Percentiles rank a stretch among this genome's conserved stretches.
phyloP scores from a whole-genome alignment of 176 grass and related monocot genomes.

The Echinochloa phyllopogon region DNA sequence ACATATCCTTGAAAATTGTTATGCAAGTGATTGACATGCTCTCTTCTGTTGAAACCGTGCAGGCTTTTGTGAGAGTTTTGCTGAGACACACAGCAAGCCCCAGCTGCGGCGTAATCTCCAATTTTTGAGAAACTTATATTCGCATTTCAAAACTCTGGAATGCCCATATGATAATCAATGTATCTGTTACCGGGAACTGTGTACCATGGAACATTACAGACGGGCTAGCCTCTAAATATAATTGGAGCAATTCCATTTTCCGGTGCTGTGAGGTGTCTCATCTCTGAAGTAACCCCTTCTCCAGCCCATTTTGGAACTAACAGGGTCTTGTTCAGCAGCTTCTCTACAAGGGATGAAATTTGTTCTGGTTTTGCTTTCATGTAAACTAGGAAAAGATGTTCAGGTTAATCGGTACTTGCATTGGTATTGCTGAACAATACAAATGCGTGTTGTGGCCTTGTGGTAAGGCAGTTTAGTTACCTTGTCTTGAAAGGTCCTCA shows the following conservation, averaged over 20 bases:
- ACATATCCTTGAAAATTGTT: not conserved
- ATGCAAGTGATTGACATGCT: not conserved
- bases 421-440: not conserved
- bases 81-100: constrained; percentile 32
- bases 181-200: constrained; percentile 23
- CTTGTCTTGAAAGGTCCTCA: not conserved
- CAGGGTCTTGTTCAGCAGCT: not conserved
- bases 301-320: constrained; percentile 8
- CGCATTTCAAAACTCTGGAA: constrained; percentile 23
- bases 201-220: constrained; percentile 2
- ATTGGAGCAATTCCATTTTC: constrained; percentile 29
- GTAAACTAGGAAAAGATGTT: constrained; percentile 16
- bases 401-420: not conserved
- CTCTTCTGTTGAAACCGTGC: constrained; percentile 4
- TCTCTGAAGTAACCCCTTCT: not conserved
- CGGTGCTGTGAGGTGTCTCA: not conserved
- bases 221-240: constrained; percentile 8
- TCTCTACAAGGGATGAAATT: not conserved
- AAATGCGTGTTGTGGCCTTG: not conserved
- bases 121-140: constrained; percentile 48
- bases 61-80: constrained; percentile 54
- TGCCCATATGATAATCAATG: constrained; percentile 37
- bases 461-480: not conserved
- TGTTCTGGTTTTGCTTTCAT: not conserved
- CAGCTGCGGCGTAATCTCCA: constrained; percentile 28